Evolutionary conservation across 495 filamentous ascomycete species (phyloP), one percentile per base, ranked within the genome.

Genomic region (Tuber borchii): DNA sequence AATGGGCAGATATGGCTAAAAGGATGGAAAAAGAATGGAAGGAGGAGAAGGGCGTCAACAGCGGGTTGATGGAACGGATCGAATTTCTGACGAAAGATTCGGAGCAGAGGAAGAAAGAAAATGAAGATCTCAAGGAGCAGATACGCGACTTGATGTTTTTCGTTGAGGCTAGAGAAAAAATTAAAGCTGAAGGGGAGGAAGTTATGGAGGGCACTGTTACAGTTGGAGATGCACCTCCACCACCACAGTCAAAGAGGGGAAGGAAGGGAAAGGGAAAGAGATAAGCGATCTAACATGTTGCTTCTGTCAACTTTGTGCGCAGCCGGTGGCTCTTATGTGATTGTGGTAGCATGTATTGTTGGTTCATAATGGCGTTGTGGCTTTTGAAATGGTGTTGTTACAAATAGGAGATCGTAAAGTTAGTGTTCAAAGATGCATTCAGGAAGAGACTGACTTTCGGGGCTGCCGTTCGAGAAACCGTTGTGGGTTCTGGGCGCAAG

Each of bases 121-220:
- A 88, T 72, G 77, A 78, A 71, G 90, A 92, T 73, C 82, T 97
- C 48, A 88, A 89, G 75, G 95, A 97, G 84, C 90, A 91, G 86
- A 95, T 97, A 83, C 86, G 93, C n/a, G 95, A 99, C 84, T 82
- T 99, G 81, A 90, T 88, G 40, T 96, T 97, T 85, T 96, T 94
- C 82, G 93, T 99, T 71, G 91, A 89, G 69, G 91, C 92, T 5
- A 88, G 91, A 82, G 90, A 95, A 85, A 93, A 93, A 82, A 84
- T 99, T 79, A 89, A 90, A 86, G 89, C 91, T 78, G 82, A 86
- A 77, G 88, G 87, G 72, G 90, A 90, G 31, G 88, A 89, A 84
- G 84, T 91, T 22, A 86, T 87, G 48, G 86, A 88, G 82, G 87
- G 85, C 1, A 88, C 71, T 61, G 69, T 83, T n/a, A 81, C 77